Percentiles rank a stretch among this genome's conserved stretches.
phyloP scores from a whole-genome alignment of 176 grass and related monocot genomes.

The Oryza rufipogon region DNA sequence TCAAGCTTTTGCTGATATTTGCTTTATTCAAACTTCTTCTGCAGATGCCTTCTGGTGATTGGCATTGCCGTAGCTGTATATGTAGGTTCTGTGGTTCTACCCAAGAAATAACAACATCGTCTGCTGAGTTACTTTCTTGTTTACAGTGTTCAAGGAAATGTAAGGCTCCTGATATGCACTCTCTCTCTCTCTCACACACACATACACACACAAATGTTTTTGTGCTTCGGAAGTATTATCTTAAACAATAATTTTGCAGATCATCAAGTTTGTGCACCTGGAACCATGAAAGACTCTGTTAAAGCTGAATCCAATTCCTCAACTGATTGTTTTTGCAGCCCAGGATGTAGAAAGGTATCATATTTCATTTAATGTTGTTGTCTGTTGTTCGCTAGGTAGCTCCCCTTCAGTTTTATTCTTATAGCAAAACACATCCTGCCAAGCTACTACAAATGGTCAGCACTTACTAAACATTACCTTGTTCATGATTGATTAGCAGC shows the following conservation, averaged over 20 bases:
- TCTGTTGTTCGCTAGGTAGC: conserved; percentile 18
- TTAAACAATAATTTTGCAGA: conserved; percentile 57
- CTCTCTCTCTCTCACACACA: not conserved
- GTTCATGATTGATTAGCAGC: not conserved
- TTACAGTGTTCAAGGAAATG: conserved; percentile 89
- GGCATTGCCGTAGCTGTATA: conserved; percentile 85
- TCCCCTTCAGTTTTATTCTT: conserved; percentile 11
- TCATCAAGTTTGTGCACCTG: conserved; percentile 68
- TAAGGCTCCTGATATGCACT: conserved; percentile 46
- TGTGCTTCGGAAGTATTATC: conserved; percentile 28
- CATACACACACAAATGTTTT: not conserved
- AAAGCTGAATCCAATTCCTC: conserved; percentile 31
- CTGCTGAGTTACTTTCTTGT: conserved; percentile 64
- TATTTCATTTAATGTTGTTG: not conserved
- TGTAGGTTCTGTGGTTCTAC: conserved; percentile 84
- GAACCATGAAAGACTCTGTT: conserved; percentile 30
- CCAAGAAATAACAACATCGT: conserved; percentile 45
- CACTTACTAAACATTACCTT: conserved; percentile 31
- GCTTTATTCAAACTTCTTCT: conserved; percentile 40
- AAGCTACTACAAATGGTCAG: not conserved
- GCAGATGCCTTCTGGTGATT: conserved; percentile 84
- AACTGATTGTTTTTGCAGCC: conserved; percentile 65
- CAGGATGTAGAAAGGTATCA: conserved; percentile 81
- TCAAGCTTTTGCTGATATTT: conserved; percentile 39
- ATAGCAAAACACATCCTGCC: not conserved